A percentile compares a stretch with the other conserved stretches of the same genome.
Conservation (phyloP, 2,329 filamentous ascomycete genomes). For the Alternaria sp. region DNA sequence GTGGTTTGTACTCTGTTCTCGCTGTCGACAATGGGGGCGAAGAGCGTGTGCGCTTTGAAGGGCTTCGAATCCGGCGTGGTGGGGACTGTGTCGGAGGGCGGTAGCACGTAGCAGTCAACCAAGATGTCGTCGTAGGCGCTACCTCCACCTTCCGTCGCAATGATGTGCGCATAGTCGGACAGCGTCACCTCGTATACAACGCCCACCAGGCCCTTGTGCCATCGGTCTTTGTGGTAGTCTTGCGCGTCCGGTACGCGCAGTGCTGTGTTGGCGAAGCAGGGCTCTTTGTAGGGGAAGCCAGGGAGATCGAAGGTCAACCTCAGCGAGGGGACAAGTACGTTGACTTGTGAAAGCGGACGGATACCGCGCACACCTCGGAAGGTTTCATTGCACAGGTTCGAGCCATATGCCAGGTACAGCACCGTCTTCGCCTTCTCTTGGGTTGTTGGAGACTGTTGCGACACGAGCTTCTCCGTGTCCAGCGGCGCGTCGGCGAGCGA, state of each 20-base stretch:
- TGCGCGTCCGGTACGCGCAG: conserved; percentile 54
- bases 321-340: conserved; percentile 80
- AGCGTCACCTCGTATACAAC: conserved; percentile 94
- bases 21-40: conserved; percentile 61
- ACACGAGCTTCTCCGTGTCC: conserved; percentile 24
- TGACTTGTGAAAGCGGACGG: conserved; percentile 77
- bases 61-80: conserved; percentile 65
- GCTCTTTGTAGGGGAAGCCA: conserved; percentile 84
- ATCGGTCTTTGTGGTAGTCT: conserved; percentile 63
- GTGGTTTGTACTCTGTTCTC: conserved; percentile 26
- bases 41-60: conserved; percentile 86
- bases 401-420: conserved; percentile 75
- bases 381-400: conserved; percentile 80
- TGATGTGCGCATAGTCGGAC: conserved; percentile 81
- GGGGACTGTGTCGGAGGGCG: conserved; percentile 65
- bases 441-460: conserved; percentile 12
- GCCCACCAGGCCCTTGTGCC: conserved; percentile 85
- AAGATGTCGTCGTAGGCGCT: conserved; percentile 82
- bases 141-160: conserved; percentile 89
- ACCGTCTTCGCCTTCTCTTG: conserved; percentile 45
- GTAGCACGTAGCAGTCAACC: conserved; percentile 76
- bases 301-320: conserved; percentile 84
- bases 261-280: conserved; percentile 87
- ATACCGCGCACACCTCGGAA: conserved; percentile 82
- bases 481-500: conserved; percentile 38